A percentile compares a stretch with the other conserved stretches of the same genome.
Evolutionary conservation across 305 asterid species (phyloP).

Genomic region (Solanum hybrid): DNA sequence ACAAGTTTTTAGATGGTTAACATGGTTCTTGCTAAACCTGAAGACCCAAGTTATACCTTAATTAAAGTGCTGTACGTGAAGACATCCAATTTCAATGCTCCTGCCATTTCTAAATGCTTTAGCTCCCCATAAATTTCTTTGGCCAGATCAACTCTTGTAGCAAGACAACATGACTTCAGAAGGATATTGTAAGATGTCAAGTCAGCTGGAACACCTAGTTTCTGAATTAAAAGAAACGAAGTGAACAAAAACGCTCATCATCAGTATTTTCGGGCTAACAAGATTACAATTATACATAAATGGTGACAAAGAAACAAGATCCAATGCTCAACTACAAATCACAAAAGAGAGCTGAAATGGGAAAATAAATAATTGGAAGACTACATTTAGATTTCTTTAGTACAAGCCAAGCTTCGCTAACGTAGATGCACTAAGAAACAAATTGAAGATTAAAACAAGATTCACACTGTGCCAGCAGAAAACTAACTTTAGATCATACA

Average conservation of each 20-base stretch:
- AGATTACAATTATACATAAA: neutral
- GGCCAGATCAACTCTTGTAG: slow-evolving; percentile 77
- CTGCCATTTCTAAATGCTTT: slow-evolving; percentile 48
- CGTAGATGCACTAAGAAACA: neutral
- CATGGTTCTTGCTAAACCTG: neutral
- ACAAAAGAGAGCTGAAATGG: neutral
- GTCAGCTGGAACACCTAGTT: slow-evolving; percentile 62
- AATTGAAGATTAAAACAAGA: neutral
- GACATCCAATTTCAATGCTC: slow-evolving; percentile 68
- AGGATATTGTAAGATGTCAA: slow-evolving; percentile 78
- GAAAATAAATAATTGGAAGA: neutral
- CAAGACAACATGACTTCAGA: slow-evolving; percentile 78
- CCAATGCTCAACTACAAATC: neutral
- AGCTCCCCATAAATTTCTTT: slow-evolving; percentile 58
- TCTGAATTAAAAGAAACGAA: slow-evolving; percentile 33
- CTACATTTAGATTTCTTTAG: neutral
- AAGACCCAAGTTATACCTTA: slow-evolving; percentile 42
- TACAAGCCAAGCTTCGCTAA: neutral
- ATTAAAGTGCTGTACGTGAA: slow-evolving; percentile 93
- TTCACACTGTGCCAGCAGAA: neutral
- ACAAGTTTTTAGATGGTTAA: neutral
- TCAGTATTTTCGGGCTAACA: slow-evolving; percentile 1
- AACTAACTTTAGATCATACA: neutral
- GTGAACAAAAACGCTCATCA: slow-evolving; percentile 3
- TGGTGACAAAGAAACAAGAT: neutral